Evolutionary conservation across 148 eudicot species (phyloP).

Genomic region (Arbutus unedo): DNA sequence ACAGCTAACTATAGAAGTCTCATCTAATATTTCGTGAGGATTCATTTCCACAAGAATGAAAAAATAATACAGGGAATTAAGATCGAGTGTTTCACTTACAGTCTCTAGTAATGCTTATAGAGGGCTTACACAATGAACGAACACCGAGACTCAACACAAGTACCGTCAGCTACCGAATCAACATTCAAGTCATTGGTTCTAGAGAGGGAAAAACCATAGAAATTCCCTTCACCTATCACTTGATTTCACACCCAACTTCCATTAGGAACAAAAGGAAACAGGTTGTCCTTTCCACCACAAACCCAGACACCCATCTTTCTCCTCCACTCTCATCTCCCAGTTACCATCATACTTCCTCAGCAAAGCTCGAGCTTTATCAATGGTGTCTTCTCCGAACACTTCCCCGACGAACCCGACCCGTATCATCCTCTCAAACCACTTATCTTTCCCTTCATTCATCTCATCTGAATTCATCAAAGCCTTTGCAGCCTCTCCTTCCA

Average conservation of each 20-base stretch:
- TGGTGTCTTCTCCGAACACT: slow-evolving; percentile 40
- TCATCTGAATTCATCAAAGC: slow-evolving; percentile 34
- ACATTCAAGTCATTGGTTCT: no score
- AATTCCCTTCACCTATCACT: background rate
- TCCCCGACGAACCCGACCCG: slow-evolving; percentile 33
- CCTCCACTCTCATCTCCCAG: slow-evolving; percentile 54
- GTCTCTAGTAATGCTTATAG: background rate
- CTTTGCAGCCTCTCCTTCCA: slow-evolving; percentile 55
- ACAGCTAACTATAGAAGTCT: background rate
- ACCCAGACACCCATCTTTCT: slow-evolving; percentile 38
- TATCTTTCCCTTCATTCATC: slow-evolving; percentile 49
- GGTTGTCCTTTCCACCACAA: slow-evolving; percentile 55
- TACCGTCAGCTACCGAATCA: no score
- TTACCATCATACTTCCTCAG: slow-evolving; percentile 48
- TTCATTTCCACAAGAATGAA: background rate
- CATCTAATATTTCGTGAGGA: background rate
- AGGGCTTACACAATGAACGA: background rate
- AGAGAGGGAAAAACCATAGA: background rate
- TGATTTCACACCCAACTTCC: slow-evolving; percentile 32
- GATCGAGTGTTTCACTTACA: background rate
- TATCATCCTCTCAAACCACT: slow-evolving; percentile 54
- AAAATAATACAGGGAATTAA: no score
- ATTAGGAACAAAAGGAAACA: slow-evolving; percentile 51
- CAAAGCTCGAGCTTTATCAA: slow-evolving; percentile 43
- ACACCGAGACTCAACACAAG: no score